Evolutionary conservation across 495 filamentous ascomycete species (phyloP), one percentile per base, ranked within the genome.

Genomic region (Symbiotaphrina buchneri): DNA sequence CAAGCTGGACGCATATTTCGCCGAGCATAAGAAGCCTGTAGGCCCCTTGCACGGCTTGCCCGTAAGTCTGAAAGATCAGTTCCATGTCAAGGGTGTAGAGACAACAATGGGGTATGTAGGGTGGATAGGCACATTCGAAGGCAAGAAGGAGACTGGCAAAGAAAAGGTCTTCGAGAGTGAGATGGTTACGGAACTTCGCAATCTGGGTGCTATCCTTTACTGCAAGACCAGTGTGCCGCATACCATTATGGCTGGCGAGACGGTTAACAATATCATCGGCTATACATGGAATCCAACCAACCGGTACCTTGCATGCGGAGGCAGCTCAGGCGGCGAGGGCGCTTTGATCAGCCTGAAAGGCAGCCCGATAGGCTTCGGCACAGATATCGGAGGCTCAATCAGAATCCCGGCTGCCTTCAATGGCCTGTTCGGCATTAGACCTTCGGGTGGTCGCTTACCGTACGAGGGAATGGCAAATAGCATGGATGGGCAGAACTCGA

Each of bases 1-100:
- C 30, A 41, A 48, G 10, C 61, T 78, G 1, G 77, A 81, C 46
- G 40, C 48, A 6, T 61, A 71, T 43, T 56, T 59, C 13, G 41
- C 45, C 4, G 39, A 59, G 23, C 44, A 69, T 39, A 49, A 54
- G 17, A 41, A 43, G 15, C 53, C 61, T n/a, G 35, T 57, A 4
- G 66, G 67, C 0, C 47, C 47, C 4, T 40, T 52, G 6, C 47
- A 50, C 27, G 47, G 48, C 8, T 30, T 52, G 1, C 48, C 45
- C 3, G 37, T 52, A 27, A 31, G 22, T 7, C 34, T 52, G 16
- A 52, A 52, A 34, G 48, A 51, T 28, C 30, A 36, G 20, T 21
- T 37, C 28, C 28, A 29, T n/a, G 23, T 43, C 11, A 32, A 18
- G 16, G 40, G 39, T 10, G 11, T 11, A 0, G 39, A 38, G 27